Evolutionary conservation across 495 filamentous ascomycete genomes (phyloP).

Genomic region (Poronia punctata): DNA sequence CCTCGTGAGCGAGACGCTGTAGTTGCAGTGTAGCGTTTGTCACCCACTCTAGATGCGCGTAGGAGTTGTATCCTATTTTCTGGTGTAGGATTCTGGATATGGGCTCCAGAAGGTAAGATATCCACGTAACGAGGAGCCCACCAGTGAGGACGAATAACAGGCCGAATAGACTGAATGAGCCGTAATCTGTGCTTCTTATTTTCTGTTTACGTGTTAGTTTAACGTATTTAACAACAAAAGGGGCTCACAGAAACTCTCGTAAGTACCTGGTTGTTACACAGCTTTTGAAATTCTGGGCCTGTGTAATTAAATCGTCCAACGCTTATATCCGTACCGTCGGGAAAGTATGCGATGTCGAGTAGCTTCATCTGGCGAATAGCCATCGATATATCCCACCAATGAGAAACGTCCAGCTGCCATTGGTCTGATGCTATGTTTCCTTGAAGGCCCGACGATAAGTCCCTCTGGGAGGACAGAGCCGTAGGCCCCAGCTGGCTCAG

Average conservation of each 20-base stretch:
- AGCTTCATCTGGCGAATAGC: neutral
- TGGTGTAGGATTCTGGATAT: neutral
- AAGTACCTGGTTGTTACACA: slow-evolving; percentile 13
- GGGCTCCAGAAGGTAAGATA: slow-evolving; percentile 6
- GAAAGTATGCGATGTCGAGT: neutral
- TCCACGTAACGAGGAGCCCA: slow-evolving; percentile 1
- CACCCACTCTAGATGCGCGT: slow-evolving; percentile 8
- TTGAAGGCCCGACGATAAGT: neutral
- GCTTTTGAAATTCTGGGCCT: neutral
- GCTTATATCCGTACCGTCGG: neutral
- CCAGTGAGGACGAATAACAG: slow-evolving; percentile 6
- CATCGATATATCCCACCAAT: slow-evolving; percentile 6
- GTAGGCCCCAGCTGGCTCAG: neutral
- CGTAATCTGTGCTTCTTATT: slow-evolving; percentile 8
- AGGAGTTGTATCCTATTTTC: neutral
- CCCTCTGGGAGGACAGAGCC: neutral
- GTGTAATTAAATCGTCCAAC: neutral
- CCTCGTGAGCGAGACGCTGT: slow-evolving; percentile 12
- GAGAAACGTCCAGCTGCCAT: slow-evolving; percentile 10
- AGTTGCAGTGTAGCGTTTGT: slow-evolving; percentile 10
- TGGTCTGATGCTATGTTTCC: slow-evolving; percentile 6
- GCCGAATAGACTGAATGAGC: slow-evolving; percentile 14
- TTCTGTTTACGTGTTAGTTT: slow-evolving; percentile 6
- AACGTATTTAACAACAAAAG: neutral
- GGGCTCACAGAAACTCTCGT: too few relatives aligned